Evolutionary conservation across 768 basidiomycete genomes (phyloP).

Genomic region (Mycena belliarum): DNA sequence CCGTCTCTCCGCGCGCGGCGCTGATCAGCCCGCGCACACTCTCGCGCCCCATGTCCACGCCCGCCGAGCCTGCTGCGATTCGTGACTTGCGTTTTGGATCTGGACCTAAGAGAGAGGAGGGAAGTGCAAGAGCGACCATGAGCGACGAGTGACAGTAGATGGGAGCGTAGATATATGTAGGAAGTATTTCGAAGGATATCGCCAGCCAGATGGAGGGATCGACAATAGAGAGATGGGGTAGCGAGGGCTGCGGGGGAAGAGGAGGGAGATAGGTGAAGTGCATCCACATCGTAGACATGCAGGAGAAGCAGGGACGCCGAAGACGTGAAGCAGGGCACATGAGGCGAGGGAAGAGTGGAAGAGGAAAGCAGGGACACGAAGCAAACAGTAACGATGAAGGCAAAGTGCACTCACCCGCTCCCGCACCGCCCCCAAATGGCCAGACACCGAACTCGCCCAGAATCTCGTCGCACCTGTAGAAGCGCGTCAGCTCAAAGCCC

Average conservation of each 20-base stretch:
- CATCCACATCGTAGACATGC: too few species aligned
- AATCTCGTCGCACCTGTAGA: slow-evolving; percentile 75
- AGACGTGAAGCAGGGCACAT: too few species aligned
- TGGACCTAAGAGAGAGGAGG: background rate
- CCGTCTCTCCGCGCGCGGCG: slow-evolving; percentile 53
- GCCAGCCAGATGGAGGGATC: too few species aligned
- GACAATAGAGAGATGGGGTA: background rate
- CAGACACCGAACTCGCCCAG: slow-evolving; percentile 87
- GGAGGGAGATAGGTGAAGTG: background rate
- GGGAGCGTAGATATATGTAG: too few species aligned
- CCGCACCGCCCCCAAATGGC: slow-evolving; percentile 67
- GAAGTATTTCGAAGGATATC: too few species aligned
- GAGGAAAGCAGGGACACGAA: background rate
- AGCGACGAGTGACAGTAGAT: too few species aligned
- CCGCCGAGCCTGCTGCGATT: slow-evolving; percentile 56
- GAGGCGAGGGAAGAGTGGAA: background rate
- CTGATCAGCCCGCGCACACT: slow-evolving; percentile 49
- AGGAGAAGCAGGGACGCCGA: background rate
- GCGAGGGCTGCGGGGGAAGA: background rate
- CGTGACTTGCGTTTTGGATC: slow-evolving; percentile 30
- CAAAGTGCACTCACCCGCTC: slow-evolving; percentile 19
- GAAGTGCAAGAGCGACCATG: background rate
- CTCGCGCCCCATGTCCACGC: slow-evolving; percentile 56
- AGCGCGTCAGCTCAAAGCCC: background rate
- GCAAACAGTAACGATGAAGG: background rate